Percentiles rank a stretch among this genome's conserved stretches.
phyloP scores from a whole-genome alignment of 805 yeast species.

The Zygosaccharomyces rouxii region DNA sequence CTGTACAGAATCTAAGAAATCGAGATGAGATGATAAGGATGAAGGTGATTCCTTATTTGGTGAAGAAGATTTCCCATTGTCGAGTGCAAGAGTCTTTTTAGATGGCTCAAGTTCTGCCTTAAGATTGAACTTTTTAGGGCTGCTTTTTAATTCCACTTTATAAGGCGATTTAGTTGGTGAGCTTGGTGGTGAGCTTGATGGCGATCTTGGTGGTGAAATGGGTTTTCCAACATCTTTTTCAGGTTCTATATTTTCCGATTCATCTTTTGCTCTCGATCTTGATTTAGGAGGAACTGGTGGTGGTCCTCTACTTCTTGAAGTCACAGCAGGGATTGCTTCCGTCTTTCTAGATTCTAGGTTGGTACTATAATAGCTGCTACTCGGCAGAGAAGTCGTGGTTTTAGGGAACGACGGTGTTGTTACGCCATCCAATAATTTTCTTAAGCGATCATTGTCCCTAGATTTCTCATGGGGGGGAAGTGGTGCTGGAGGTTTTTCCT shows the following conservation, averaged over 20 bases:
- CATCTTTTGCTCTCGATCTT: background rate
- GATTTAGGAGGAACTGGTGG: conserved; percentile 13
- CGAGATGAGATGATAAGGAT: conserved; percentile 8
- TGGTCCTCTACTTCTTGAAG: background rate
- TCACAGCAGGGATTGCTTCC: background rate
- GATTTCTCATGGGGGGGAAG: conserved; percentile 29
- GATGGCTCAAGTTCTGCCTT: background rate
- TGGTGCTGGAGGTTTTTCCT: conserved; percentile 1
- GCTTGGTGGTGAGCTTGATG: background rate
- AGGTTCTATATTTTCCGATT: background rate
- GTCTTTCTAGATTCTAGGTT: background rate
- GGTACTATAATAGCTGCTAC: background rate
- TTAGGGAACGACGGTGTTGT: too few relatives aligned
- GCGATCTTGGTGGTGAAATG: background rate
- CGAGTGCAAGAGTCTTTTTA: background rate
- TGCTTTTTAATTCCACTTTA: background rate
- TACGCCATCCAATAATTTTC: background rate
- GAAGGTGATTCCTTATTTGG: background rate
- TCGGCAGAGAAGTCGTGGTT: conserved; percentile 5
- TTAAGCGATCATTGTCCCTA: conserved; percentile 7
- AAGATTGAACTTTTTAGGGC: background rate
- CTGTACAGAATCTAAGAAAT: conserved; percentile 9
- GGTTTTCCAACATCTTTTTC: background rate
- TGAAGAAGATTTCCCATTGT: background rate
- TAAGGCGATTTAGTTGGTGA: background rate